Evolutionary conservation across 805 yeast species (phyloP), one percentile per base, ranked within the genome.

Genomic region (Pichia nanzhaoensis): DNA sequence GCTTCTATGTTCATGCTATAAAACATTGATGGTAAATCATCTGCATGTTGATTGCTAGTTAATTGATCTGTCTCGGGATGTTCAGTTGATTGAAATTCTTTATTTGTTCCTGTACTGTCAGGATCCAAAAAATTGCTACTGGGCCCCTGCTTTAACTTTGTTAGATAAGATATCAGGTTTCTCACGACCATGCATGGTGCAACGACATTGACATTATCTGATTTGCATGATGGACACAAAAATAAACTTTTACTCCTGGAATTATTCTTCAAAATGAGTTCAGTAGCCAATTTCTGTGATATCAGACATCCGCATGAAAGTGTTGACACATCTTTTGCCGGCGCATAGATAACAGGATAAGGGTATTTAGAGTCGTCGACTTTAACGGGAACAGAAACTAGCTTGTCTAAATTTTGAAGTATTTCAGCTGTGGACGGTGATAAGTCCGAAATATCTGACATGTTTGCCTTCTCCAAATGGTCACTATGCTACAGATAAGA

Each of bases 241-340:
- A 30, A 22, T 12, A 17, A 7, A 5, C 35, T 30, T 13, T 13
- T 8, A 13, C 21, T 24, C 10, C 28, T 6, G 10, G 28, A 24
- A 6, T 24, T 24, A 10, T 12, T 22, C 7, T 8, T 20, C 8
- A 19, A n/a, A 17, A 20, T n/a, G 30, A 16, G 6, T 17, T 19
- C 22, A 21, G 45, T 46, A 1, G 58, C 63, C 5, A 69, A 48
- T 5, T 43, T 43, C 31, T 64, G 66, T 1, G 73, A 65, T 5
- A 70, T 54, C 2, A 70, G 41, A 51, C 73, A 68, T 1, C 75
- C 75, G 51, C 75, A 71, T 1, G 66, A 51, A 3, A 69, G 50
- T 27, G 66, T 57, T 2, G 63, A 56, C 30, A 57, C 51, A 42
- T 66, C 70, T n/a, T 48, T 45, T 13, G 56, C 55, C 2, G 58